A percentile compares a stretch with the other conserved stretches of the same genome.
Conservation (phyloP, 2,329 filamentous ascomycete genomes). For the Exophiala viscosa region DNA sequence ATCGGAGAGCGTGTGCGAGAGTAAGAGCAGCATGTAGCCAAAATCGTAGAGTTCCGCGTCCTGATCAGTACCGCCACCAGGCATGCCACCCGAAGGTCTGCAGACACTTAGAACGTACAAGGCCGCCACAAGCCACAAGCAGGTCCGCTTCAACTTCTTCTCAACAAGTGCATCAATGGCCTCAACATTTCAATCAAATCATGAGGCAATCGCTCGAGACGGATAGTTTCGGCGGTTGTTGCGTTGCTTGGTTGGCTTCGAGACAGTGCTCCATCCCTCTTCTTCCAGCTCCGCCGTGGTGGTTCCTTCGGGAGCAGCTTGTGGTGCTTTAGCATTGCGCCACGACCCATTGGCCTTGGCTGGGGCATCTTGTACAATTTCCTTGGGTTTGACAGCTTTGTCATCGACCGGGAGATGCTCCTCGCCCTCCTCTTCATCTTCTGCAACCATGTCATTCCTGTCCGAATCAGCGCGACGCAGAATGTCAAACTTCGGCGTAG, state of each 20-base stretch:
- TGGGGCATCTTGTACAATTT: slow-evolving; percentile 47
- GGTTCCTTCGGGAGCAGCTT: slow-evolving; percentile 29
- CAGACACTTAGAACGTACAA: slow-evolving; percentile 12
- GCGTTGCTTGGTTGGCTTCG: slow-evolving; percentile 38
- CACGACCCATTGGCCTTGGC: slow-evolving; percentile 41
- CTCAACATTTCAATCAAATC: slow-evolving; percentile 37
- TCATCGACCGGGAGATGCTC: slow-evolving; percentile 38
- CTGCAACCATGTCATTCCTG: slow-evolving; percentile 47
- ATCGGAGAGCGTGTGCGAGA: slow-evolving; percentile 1
- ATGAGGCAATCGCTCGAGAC: slow-evolving; percentile 39
- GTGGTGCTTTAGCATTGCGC: slow-evolving; percentile 31
- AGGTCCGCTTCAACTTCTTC: not conserved
- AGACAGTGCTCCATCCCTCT: slow-evolving; percentile 49
- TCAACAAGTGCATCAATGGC: not conserved
- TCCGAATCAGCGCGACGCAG: slow-evolving; percentile 49
- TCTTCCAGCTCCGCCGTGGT: slow-evolving; percentile 37
- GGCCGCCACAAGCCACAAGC: not conserved
- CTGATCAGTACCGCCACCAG: slow-evolving; percentile 3
- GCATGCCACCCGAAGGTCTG: no score
- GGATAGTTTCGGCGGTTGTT: slow-evolving; percentile 41
- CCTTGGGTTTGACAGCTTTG: slow-evolving; percentile 55
- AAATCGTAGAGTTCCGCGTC: slow-evolving; percentile 13
- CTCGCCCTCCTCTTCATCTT: slow-evolving; percentile 46
- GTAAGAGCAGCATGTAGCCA: slow-evolving; percentile 14
- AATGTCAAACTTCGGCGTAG: slow-evolving; percentile 52